Evolutionary conservation across 768 basidiomycete genomes (phyloP).

Genomic region (Pulveroboletus sp.): DNA sequence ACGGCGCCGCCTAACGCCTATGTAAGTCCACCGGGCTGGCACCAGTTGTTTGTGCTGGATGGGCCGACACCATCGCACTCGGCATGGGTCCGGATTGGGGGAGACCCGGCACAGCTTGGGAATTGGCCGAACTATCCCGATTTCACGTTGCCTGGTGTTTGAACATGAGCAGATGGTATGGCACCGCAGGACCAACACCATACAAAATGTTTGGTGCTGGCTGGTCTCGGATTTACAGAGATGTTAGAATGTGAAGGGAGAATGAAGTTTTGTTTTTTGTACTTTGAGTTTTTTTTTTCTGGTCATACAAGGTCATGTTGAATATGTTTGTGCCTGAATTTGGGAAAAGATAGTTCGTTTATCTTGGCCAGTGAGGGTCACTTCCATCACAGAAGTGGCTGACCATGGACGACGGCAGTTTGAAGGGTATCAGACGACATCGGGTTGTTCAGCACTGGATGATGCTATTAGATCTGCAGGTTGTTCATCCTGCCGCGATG

Average conservation of each 20-base stretch:
- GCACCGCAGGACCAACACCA: not conserved
- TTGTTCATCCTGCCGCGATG: not conserved
- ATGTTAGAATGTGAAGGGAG: too few relatives aligned
- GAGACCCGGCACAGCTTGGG: slow-evolving; percentile 64
- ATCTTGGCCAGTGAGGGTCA: not conserved
- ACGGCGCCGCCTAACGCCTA: slow-evolving; percentile 66
- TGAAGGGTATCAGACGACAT: not conserved
- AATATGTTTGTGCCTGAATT: not conserved
- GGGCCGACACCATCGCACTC: slow-evolving; percentile 76
- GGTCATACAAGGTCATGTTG: not conserved
- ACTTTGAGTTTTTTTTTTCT: not conserved
- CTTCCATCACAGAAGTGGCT: not conserved
- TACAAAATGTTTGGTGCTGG: too few relatives aligned
- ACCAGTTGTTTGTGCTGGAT: slow-evolving; percentile 71
- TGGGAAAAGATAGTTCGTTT: not conserved
- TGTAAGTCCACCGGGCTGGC: slow-evolving; percentile 73
- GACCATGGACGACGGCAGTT: not conserved
- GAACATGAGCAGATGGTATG: not conserved
- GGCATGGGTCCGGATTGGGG: slow-evolving; percentile 72
- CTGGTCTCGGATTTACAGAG: too few relatives aligned
- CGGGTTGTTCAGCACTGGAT: not conserved
- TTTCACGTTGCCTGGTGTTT: slow-evolving; percentile 63
- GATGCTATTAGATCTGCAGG: not conserved
- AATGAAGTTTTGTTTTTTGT: not conserved
- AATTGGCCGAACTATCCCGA: slow-evolving; percentile 71